Percentiles rank a stretch among this genome's conserved stretches.
These are phyloP conservation scores for Panus rudis DNA, from an alignment of 768 basidiomycete species.

Conservation along the genomic window DNA sequence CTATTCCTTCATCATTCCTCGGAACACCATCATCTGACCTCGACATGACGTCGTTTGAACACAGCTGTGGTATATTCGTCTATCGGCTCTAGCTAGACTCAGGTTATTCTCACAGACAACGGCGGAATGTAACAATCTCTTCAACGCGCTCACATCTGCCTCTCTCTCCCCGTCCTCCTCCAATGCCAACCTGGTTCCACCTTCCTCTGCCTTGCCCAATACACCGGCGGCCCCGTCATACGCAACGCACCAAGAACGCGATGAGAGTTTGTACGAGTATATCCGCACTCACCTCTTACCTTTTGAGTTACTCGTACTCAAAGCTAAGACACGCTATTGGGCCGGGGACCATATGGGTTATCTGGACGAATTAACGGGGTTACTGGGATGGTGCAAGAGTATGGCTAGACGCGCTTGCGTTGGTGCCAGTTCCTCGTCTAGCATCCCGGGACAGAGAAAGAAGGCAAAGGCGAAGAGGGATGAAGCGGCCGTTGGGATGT, in stretches of 20 bases:
- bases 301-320: conserved; percentile 58
- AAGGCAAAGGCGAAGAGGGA: conserved; percentile 2
- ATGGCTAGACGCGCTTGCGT: conserved; percentile 29
- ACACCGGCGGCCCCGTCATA: background rate
- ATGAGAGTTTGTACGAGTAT: conserved; percentile 24
- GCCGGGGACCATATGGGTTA: conserved; percentile 74
- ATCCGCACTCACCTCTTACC: conserved; percentile 54
- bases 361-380: conserved; percentile 61
- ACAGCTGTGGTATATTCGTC: conserved; percentile 80
- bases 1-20: background rate
- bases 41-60: background rate
- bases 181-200: too few species aligned
- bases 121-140: conserved; percentile 77
- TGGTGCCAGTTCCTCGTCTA: background rate
- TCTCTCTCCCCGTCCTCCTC: conserved; percentile 18
- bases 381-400: conserved; percentile 54
- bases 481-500: conserved; percentile 41
- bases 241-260: background rate
- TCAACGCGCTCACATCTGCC: conserved; percentile 49
- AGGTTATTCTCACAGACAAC: conserved; percentile 84
- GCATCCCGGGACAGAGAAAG: background rate
- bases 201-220: conserved; percentile 16
- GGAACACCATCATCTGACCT: background rate
- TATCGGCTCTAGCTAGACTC: conserved; percentile 71
- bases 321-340: conserved; percentile 75